These are phyloP conservation scores for Pichia californica DNA, from an alignment of 805 yeast species.

Conservation along the genomic window DNA sequence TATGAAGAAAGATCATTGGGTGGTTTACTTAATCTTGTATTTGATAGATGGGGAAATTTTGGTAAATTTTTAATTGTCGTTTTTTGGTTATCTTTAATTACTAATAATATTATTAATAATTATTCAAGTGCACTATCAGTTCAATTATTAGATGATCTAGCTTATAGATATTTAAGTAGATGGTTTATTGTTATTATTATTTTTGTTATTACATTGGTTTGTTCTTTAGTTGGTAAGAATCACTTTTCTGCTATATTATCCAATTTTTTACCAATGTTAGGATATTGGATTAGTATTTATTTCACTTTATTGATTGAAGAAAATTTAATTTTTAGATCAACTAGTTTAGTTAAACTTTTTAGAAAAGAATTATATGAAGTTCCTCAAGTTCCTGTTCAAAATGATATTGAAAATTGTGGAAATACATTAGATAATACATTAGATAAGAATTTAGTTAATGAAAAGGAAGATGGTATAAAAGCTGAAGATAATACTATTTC, in stretches of 20 bases:
- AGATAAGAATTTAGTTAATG: not conserved
- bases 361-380: constrained; percentile 33
- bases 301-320: constrained; percentile 66
- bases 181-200: constrained; percentile 67
- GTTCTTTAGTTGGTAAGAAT: constrained; percentile 70
- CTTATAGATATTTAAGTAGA: constrained; percentile 61
- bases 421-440: not conserved
- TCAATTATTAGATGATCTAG: constrained; percentile 49
- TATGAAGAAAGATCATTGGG: constrained; percentile 64
- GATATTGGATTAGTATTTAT: constrained; percentile 85
- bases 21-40: constrained; percentile 61
- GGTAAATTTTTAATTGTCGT: constrained; percentile 72
- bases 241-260: constrained; percentile 67
- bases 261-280: constrained; percentile 85
- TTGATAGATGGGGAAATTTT: constrained; percentile 64
- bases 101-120: constrained; percentile 75
- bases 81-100: constrained; percentile 65
- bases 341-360: constrained; percentile 34
- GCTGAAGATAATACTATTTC: not conserved
- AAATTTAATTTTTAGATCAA: constrained; percentile 59
- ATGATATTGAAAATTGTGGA: not conserved
- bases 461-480: not conserved
- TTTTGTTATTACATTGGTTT: constrained; percentile 56
- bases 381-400: not conserved
- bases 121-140: constrained; percentile 78